These are phyloP conservation scores for Skeletonema tropicum DNA, from an alignment of 108 stramenopile genomes.

Conservation along the genomic window DNA sequence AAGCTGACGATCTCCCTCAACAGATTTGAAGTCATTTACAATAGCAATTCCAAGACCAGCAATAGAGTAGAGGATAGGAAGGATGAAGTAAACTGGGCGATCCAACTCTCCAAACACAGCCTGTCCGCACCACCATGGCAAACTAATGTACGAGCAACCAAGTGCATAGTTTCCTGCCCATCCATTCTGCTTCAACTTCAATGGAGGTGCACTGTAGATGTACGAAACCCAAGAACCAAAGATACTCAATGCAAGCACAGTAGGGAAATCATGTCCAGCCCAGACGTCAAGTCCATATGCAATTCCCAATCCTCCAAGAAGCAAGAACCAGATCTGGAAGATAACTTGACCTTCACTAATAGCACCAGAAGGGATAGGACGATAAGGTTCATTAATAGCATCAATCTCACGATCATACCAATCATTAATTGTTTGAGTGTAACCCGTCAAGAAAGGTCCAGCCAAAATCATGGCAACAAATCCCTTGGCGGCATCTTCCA, in stretches of 20 bases:
- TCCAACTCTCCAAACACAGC: slow-evolving; percentile 90
- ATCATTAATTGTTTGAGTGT: slow-evolving; percentile 98
- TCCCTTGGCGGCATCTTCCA: slow-evolving; percentile 88
- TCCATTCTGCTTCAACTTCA: slow-evolving; percentile 95
- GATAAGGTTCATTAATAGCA: slow-evolving; percentile 97
- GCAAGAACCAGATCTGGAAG: slow-evolving; percentile 91
- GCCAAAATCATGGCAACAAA: slow-evolving; percentile 90
- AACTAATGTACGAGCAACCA: slow-evolving; percentile 95
- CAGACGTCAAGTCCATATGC: slow-evolving; percentile 92
- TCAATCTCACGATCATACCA: slow-evolving; percentile 98
- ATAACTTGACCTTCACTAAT: slow-evolving; percentile 92
- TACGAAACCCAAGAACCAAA: slow-evolving; percentile 95
- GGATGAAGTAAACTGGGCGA: slow-evolving; percentile 87
- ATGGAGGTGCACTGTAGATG: slow-evolving; percentile 96
- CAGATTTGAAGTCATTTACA: slow-evolving; percentile 97
- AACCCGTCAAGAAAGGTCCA: slow-evolving; percentile 95
- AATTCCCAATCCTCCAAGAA: slow-evolving; percentile 90
- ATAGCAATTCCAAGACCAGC: slow-evolving; percentile 96
- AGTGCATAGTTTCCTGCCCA: slow-evolving; percentile 96
- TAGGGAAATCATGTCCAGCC: slow-evolving; percentile 91
- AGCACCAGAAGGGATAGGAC: slow-evolving; percentile 93
- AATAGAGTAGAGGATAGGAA: slow-evolving; percentile 92
- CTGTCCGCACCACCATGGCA: slow-evolving; percentile 99
- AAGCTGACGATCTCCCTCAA: slow-evolving; percentile 92
- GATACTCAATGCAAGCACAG: slow-evolving; percentile 76